Evolutionary conservation across 2,329 filamentous ascomycete genomes (phyloP).

Genomic region (Lomentospora prolificans): DNA sequence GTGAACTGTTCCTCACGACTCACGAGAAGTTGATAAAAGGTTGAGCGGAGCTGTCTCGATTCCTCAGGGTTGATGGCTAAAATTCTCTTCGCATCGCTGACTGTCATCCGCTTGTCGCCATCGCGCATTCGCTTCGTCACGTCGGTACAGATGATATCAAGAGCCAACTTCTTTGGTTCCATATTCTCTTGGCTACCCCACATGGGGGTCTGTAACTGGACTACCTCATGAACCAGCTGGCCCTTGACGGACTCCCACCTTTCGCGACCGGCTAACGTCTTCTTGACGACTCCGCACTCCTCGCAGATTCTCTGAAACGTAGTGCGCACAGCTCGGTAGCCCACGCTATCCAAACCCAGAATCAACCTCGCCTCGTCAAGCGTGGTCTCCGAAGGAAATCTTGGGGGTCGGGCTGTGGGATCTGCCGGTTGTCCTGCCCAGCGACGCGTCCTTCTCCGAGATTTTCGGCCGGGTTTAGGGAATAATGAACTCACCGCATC

Average conservation of each 20-base stretch:
- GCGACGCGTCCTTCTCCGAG: conserved; percentile 44
- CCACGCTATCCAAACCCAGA: conserved; percentile 50
- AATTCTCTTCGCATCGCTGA: conserved; percentile 62
- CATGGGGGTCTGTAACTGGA: conserved; percentile 54
- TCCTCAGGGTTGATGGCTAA: conserved; percentile 34
- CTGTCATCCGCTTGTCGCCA: conserved; percentile 55
- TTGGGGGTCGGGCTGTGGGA: conserved; percentile 51
- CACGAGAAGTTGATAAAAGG: conserved; percentile 57
- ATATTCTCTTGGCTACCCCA: conserved; percentile 41
- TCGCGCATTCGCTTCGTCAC: conserved; percentile 70
- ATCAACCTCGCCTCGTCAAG: conserved; percentile 68
- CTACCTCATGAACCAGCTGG: conserved; percentile 52
- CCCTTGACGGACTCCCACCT: conserved; percentile 65
- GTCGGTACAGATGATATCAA: conserved; percentile 73
- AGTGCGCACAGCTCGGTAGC: conserved; percentile 55
- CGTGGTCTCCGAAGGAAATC: conserved; percentile 75
- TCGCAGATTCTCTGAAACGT: conserved; percentile 63
- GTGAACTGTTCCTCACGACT: conserved; percentile 49
- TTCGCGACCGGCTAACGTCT: conserved; percentile 63
- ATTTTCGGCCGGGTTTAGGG: conserved; percentile 1
- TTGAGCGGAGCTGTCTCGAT: conserved; percentile 50
- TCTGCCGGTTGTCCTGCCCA: conserved; percentile 60
- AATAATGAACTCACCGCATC: conserved; percentile 1
- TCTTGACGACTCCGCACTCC: conserved; percentile 59
- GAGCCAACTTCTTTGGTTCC: conserved; percentile 49